Base-by-base conservation (phyloP, 73 alveolate species). In the Durusdinium trenchii region DNA sequence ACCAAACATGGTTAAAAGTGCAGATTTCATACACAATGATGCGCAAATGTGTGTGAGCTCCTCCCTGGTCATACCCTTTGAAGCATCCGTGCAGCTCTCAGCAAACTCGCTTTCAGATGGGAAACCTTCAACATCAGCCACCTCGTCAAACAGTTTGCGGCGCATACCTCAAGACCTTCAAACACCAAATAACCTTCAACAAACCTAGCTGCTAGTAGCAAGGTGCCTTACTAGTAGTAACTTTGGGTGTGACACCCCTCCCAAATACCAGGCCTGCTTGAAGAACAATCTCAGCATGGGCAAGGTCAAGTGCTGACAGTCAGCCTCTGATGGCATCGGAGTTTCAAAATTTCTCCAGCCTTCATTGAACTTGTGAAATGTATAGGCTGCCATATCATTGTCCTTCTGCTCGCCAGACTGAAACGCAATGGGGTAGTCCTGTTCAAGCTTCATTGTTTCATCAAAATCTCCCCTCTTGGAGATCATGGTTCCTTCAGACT, bases 351-450 rank as follows among this genome's bases (percentile, higher is more conserved):
- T 89, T 12, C 98, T 76, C 98, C 98, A 91, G 46, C 71, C 26
- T 76, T 73, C 90, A 18, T 50, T 69, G 90, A 91, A 91, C 90
- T 91, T 91, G 90, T 91, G 98, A 45, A 91, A 91, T 10, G 98
- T 42, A n/a, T 91, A 91, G 1, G 98, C 98, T 40, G 89, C 61
- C 98, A 91, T 91, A 38, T 91, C 98, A 52, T 51, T 84, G 38
- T 84, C 94, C 60, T 91, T 91, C 51, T 91, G 98, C 60, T 91
- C 98, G 67, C 98, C 98, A 35, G 98, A 51, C 57, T 71, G 90
- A 32, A 69, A 91, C 47, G 98, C 98, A n/a, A 91, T 91, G 4
- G 98, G 79, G 48, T 69, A 91, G 45, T 91, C 98, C 43, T 91
- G 98, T 35, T 91, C 36, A 47, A 91, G 36, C 14, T 28, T 48